phyloP scores from a whole-genome alignment of 73 alveolate species.

The Paramecium caudatum region DNA sequence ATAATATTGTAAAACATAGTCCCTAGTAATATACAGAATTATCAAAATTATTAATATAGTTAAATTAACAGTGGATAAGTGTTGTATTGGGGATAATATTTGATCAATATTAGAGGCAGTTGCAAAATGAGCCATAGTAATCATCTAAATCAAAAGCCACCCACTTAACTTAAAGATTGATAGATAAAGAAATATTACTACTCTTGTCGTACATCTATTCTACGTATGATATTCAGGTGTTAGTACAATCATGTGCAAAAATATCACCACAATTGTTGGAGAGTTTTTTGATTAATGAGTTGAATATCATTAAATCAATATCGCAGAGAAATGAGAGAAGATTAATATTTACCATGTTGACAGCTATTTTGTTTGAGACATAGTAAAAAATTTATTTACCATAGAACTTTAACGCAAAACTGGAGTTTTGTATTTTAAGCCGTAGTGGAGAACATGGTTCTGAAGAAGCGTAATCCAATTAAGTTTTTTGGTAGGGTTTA shows the following conservation, averaged over 20 bases:
- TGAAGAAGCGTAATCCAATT: slow-evolving; percentile 25
- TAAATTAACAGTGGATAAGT: slow-evolving; percentile 17
- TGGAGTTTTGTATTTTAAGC: slow-evolving; percentile 16
- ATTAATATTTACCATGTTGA: slow-evolving; percentile 15
- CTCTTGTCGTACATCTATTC: neutral
- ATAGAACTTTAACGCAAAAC: neutral
- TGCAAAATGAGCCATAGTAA: neutral
- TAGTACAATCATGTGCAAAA: neutral
- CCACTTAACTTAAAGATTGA: slow-evolving; percentile 46
- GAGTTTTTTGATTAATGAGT: slow-evolving; percentile 33
- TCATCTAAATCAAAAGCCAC: slow-evolving; percentile 48
- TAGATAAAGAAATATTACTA: slow-evolving; percentile 31
- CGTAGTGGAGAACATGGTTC: slow-evolving; percentile 12
- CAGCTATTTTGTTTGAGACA: neutral
- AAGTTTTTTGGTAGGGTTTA: slow-evolving; percentile 10
- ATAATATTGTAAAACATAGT: neutral
- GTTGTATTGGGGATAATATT: slow-evolving; percentile 6
- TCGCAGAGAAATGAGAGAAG: slow-evolving; percentile 42
- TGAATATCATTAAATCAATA: neutral
- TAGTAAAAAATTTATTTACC: neutral
- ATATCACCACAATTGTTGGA: neutral
- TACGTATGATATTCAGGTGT: neutral
- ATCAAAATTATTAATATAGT: slow-evolving; percentile 14
- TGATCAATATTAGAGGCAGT: slow-evolving; percentile 13
- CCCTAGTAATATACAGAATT: slow-evolving; percentile 5